These are phyloP conservation scores for Rachicladosporium sp. DNA, from an alignment of 2,329 filamentous ascomycete genomes.

Conservation along the genomic window DNA sequence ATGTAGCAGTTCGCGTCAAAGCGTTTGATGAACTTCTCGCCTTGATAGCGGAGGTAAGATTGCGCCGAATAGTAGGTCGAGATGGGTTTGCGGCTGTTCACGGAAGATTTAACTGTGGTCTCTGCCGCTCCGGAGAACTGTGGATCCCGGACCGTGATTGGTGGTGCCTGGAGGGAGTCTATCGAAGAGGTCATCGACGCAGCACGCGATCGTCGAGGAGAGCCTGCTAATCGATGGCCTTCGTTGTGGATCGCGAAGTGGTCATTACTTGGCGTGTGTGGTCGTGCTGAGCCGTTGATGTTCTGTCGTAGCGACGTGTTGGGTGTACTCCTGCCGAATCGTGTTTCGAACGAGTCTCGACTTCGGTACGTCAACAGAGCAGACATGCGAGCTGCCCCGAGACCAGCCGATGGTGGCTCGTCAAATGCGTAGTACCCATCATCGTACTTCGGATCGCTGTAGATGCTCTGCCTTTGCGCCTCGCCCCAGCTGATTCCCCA, in stretches of 20 bases:
- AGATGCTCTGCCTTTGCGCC: constrained; percentile 84
- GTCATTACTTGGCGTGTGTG: constrained; percentile 29
- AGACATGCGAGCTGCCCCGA: constrained; percentile 93
- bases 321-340: constrained; percentile 86
- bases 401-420: constrained; percentile 73
- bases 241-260: constrained; percentile 43
- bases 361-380: constrained; percentile 91
- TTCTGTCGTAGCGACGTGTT: constrained; percentile 73
- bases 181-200: constrained; percentile 19
- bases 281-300: constrained; percentile 53
- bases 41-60: constrained; percentile 93
- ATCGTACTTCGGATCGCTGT: constrained; percentile 95
- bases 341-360: constrained; percentile 89
- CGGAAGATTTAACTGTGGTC: constrained; percentile 15
- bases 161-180: constrained; percentile 11
- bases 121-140: constrained; percentile 34
- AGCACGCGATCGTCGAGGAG: constrained; percentile 28
- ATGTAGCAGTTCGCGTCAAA: constrained; percentile 99
- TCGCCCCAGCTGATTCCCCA: constrained; percentile 91
- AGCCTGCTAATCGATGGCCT: constrained; percentile 36
- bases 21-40: constrained; percentile 87
- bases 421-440: constrained; percentile 87
- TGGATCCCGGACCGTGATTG: constrained; percentile 27
- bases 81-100: constrained; percentile 28
- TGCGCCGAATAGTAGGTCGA: constrained; percentile 93